Conservation (phyloP, 1,139 yeast species). For the Candida sp. region DNA sequence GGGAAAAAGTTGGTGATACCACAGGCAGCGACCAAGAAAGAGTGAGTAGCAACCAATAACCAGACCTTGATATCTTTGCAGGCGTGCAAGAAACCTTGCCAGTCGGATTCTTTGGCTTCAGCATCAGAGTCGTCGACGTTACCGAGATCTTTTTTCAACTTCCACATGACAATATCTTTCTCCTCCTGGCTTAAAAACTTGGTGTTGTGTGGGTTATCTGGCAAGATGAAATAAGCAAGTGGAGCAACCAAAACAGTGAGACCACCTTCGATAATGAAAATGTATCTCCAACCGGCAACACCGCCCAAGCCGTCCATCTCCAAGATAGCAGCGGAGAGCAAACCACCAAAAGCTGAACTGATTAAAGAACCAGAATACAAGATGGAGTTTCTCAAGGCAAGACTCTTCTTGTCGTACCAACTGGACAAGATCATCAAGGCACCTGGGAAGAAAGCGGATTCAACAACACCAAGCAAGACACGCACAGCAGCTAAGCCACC, state of each 20-base stretch:
- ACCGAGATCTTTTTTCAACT: conserved; percentile 43
- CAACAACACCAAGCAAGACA: conserved; percentile 52
- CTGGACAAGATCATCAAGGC: conserved; percentile 51
- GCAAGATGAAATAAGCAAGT: conserved; percentile 63
- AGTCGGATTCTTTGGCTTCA: conserved; percentile 35
- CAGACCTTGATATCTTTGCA: conserved; percentile 49
- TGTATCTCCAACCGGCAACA: conserved; percentile 69
- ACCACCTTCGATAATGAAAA: conserved; percentile 75
- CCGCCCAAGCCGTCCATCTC: conserved; percentile 43
- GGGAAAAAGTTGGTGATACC: conserved; percentile 70
- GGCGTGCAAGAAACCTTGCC: conserved; percentile 43
- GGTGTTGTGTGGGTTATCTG: conserved; percentile 69
- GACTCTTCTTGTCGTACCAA: conserved; percentile 53
- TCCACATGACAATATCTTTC: conserved; percentile 50
- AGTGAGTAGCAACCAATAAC: conserved; percentile 47
- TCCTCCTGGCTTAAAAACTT: conserved; percentile 56
- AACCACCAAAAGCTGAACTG: conserved; percentile 86
- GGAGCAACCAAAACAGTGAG: conserved; percentile 64
- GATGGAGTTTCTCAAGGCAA: conserved; percentile 58
- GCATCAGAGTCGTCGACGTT: conserved; percentile 39
- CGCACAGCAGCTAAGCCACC: conserved; percentile 39
- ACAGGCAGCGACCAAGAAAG: conserved; percentile 59
- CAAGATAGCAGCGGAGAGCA: conserved; percentile 54
- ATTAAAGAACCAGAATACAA: conserved; percentile 69
- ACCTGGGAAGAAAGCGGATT: conserved; percentile 63